Evolutionary conservation across 106 monocot species (phyloP), one percentile per base, ranked within the genome.

Genomic region (Dendrobium chrysotoxum): DNA sequence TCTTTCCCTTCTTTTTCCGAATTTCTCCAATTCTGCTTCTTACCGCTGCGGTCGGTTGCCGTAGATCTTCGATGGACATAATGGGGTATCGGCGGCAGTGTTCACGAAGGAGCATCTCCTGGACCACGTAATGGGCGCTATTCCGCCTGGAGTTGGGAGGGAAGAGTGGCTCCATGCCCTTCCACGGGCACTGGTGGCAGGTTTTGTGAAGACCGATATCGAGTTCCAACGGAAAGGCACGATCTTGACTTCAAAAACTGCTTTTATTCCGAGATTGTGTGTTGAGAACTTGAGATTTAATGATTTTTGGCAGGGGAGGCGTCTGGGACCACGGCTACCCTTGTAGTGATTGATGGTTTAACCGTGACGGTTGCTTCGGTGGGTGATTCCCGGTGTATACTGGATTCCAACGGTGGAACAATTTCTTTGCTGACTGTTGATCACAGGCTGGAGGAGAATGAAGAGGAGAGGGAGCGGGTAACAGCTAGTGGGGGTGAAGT

Each of bases 401-500:
- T 99, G 85, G 98, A 92, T 53, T 87, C 88, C 8, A 90, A 88
- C 53, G 91, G 80, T 28, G 97, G 94, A 18, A 82, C 77, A 54
- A 88, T 99, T 73, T 90, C 95, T 35, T 79, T 92, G 78, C 64
- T 99, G 28, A 99, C 96, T 4, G 93, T 99, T 25, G 98, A 99
- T 84, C 98, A 99, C 79, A 83, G 98, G 20, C 81, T 99, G 78
- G 98, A 99, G 73, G 98, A 99, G 89, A 95, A 93, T 83, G 91
- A 78, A 7, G 98, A 99, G 28, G 98, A 99, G 82, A 87, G 94
- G 85, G 91, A 95, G 26, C 89, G 98, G 23, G 98, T 99, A 21
- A 93, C 91, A 17, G 98, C 98, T 39, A 93, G 98, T 55, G 98
- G 98, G 21, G 98, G 98, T 46, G 98, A 99, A 88, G 98, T 99